Evolutionary conservation across 2,329 filamentous ascomycete species (phyloP).

Genomic region (Aspergillus ibericus): DNA sequence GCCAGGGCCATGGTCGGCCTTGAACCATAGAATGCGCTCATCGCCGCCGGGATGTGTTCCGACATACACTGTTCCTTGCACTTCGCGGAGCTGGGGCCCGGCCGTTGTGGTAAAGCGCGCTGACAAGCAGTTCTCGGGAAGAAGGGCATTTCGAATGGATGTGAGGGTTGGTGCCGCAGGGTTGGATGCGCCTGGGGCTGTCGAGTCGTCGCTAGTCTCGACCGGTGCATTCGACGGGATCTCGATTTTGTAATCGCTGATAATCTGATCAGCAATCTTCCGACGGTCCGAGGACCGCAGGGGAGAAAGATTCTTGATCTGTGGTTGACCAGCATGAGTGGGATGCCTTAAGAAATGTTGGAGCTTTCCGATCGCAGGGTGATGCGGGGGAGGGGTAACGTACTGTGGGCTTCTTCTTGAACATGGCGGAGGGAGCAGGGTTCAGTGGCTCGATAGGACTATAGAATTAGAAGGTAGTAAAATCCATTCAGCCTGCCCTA

Average conservation of each 20-base stretch:
- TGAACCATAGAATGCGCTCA: constrained; percentile 64
- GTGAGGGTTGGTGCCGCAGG: constrained; percentile 49
- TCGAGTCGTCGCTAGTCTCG: constrained; percentile 32
- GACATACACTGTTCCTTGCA: constrained; percentile 65
- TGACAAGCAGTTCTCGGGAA: constrained; percentile 63
- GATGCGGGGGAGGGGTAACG: constrained; percentile 29
- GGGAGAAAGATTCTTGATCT: constrained; percentile 67
- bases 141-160: constrained; percentile 57
- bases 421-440: constrained; percentile 46
- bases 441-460: not conserved
- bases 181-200: constrained; percentile 42
- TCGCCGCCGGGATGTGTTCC: constrained; percentile 59
- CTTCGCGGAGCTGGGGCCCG: constrained; percentile 60
- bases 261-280: constrained; percentile 67
- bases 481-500: not conserved
- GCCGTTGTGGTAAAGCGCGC: constrained; percentile 66
- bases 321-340: not conserved
- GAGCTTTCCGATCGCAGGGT: constrained; percentile 16
- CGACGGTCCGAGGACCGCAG: constrained; percentile 67
- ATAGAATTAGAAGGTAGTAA: not conserved
- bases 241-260: constrained; percentile 59
- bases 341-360: not conserved
- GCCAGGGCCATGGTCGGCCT: constrained; percentile 55
- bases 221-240: constrained; percentile 41
- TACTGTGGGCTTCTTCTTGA: constrained; percentile 65